Conservation (phyloP, 768 basidiomycete species). For the Boletellus sp. region DNA sequence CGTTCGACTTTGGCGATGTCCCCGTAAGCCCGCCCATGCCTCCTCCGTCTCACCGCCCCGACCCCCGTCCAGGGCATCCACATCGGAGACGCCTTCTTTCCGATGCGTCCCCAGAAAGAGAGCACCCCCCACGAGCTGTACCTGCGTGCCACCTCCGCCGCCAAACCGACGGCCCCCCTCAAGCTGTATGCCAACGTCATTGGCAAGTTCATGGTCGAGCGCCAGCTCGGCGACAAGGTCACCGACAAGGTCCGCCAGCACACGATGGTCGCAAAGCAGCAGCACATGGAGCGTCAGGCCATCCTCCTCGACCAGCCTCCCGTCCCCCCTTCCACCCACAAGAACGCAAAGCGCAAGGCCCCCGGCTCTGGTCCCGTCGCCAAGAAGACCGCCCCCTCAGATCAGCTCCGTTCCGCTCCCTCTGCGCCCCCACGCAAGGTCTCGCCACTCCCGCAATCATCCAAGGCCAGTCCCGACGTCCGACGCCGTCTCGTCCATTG, state of each 20-base stretch:
- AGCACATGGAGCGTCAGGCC: slow-evolving; percentile 46
- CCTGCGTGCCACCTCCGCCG: slow-evolving; percentile 54
- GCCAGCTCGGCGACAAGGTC: slow-evolving; percentile 48
- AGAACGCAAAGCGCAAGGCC: slow-evolving; percentile 42
- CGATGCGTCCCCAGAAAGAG: slow-evolving; percentile 54
- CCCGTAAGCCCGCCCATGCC: slow-evolving; percentile 43
- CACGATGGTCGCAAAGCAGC: slow-evolving; percentile 44
- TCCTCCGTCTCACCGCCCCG: background rate
- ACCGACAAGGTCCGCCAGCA: slow-evolving; percentile 45
- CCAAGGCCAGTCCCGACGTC: slow-evolving; percentile 20
- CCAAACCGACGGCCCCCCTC: slow-evolving; percentile 60
- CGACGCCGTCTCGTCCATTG: slow-evolving; percentile 47
- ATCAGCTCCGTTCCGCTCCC: slow-evolving; percentile 29
- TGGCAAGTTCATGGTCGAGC: slow-evolving; percentile 68
- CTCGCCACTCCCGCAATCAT: slow-evolving; percentile 26
- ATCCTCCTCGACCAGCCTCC: slow-evolving; percentile 40
- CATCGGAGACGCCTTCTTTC: slow-evolving; percentile 62
- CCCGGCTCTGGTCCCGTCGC: slow-evolving; percentile 26
- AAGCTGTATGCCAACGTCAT: slow-evolving; percentile 71
- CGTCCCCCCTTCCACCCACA: slow-evolving; percentile 20
- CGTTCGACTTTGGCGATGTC: slow-evolving; percentile 59
- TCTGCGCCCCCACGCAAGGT: slow-evolving; percentile 27
- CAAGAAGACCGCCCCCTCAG: slow-evolving; percentile 27
- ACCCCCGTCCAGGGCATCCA: slow-evolving; percentile 49
- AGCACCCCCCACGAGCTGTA: slow-evolving; percentile 67